A percentile compares a stretch with the other conserved stretches of the same genome.
phyloP scores from a whole-genome alignment of 1,284 basidiomycete genomes.

The Phaffia rhodozyma region DNA sequence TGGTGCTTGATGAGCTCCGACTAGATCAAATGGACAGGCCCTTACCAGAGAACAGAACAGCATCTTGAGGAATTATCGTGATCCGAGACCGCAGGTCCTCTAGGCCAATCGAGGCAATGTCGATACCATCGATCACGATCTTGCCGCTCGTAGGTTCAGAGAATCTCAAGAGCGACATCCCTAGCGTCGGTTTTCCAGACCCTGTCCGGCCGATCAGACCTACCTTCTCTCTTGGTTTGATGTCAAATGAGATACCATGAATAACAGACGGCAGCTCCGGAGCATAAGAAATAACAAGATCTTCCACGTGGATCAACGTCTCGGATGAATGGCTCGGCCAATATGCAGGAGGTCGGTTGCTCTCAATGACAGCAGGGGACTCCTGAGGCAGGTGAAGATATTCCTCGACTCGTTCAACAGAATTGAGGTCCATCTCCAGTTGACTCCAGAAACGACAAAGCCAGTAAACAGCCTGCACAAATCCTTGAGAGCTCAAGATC shows the following conservation, averaged over 20 bases:
- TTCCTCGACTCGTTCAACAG: constrained; percentile 76
- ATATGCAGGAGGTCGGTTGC: constrained; percentile 59
- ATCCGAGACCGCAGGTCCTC: constrained; percentile 52
- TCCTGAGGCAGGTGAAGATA: constrained; percentile 81
- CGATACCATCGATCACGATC: constrained; percentile 77
- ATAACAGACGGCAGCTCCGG: constrained; percentile 74
- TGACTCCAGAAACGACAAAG: constrained; percentile 35
- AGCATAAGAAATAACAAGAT: constrained; percentile 49
- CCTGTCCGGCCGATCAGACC: constrained; percentile 42
- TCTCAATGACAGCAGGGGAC: constrained; percentile 56
- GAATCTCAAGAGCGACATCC: constrained; percentile 76
- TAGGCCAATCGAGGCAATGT: constrained; percentile 75
- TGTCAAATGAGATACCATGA: constrained; percentile 58
- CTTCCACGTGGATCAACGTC: constrained; percentile 41
- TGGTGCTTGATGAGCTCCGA: too few species aligned
- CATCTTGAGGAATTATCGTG: constrained; percentile 36
- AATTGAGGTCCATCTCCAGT: constrained; percentile 48
- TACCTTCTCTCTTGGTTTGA: constrained; percentile 58
- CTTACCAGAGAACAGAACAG: constrained; percentile 62
- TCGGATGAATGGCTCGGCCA: constrained; percentile 46
- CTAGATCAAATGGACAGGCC: too few species aligned
- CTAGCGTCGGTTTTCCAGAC: constrained; percentile 45
- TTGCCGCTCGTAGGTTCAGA: constrained; percentile 65
- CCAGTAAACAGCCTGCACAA: constrained; percentile 32
- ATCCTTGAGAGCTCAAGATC: constrained; percentile 52